A percentile compares a stretch with the other conserved stretches of the same genome.
phyloP scores from a whole-genome alignment of 1,284 basidiomycete species.

The Cryptococcus sp. region DNA sequence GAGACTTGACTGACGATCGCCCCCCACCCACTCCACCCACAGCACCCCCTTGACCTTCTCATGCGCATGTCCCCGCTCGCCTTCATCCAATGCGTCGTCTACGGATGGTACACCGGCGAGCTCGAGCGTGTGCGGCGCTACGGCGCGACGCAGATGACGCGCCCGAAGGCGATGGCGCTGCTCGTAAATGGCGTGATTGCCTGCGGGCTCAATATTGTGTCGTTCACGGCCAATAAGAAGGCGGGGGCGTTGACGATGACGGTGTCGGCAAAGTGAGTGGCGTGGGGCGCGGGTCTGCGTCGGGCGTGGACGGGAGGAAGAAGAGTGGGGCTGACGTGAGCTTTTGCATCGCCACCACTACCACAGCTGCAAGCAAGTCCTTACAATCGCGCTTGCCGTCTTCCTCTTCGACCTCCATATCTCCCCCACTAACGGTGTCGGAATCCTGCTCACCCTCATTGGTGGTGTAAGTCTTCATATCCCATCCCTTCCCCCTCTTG shows the following conservation, averaged over 20 bases:
- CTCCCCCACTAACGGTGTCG: constrained; percentile 69
- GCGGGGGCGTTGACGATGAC: constrained; percentile 60
- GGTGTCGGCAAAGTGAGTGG: constrained; percentile 46
- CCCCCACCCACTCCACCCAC: too few relatives aligned
- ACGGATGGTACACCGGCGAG: constrained; percentile 75
- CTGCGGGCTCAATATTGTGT: constrained; percentile 85
- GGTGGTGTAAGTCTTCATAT: constrained; percentile 61
- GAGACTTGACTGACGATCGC: background rate
- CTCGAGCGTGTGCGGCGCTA: constrained; percentile 61
- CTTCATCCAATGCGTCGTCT: constrained; percentile 74
- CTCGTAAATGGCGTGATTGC: constrained; percentile 77
- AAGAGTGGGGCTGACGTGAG: background rate
- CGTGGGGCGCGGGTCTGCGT: too few relatives aligned
- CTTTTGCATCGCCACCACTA: background rate
- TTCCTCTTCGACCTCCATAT: constrained; percentile 76
- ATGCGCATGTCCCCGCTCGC: constrained; percentile 81
- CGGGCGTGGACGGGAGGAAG: background rate
- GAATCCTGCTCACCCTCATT: constrained; percentile 72
- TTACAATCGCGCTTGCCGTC: constrained; percentile 82
- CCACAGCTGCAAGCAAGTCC: constrained; percentile 74
- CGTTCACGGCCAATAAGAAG: constrained; percentile 85
- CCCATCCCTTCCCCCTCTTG: background rate
- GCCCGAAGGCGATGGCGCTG: constrained; percentile 58
- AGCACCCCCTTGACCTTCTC: constrained; percentile 83
- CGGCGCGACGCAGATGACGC: constrained; percentile 57